phyloP scores from a whole-genome alignment of 1,284 basidiomycete species.

The Lignosus rhinocerotis region DNA sequence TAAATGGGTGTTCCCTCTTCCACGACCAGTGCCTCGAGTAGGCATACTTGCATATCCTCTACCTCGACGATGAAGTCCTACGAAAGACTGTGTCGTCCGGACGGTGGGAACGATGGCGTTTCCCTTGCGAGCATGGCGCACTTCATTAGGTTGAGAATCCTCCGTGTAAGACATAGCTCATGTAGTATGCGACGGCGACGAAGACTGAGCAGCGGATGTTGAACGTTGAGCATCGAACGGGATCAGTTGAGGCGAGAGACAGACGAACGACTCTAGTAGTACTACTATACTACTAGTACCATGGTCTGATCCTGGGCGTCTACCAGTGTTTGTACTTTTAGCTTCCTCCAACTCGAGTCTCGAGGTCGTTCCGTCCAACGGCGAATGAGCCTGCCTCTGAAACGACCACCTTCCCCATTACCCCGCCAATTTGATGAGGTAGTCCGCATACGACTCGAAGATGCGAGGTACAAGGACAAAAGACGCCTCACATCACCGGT shows the following conservation, averaged over 20 bases:
- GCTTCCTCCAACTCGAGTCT: neutral
- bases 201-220: neutral
- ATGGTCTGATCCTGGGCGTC: neutral
- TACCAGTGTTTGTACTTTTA: neutral
- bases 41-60: neutral
- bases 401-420: conserved; percentile 20
- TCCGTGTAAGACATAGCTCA: conserved; percentile 32
- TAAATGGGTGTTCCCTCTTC: neutral
- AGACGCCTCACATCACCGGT: neutral
- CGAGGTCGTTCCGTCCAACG: neutral
- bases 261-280: too few relatives aligned
- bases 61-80: neutral
- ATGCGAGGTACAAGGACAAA: conserved; percentile 1
- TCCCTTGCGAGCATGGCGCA: conserved; percentile 39
- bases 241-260: neutral
- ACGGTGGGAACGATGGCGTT: conserved; percentile 35
- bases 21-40: neutral
- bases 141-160: conserved; percentile 46
- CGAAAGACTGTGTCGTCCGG: conserved; percentile 15
- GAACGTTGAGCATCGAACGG: neutral
- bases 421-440: conserved; percentile 12
- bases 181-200: neutral
- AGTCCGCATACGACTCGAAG: neutral
- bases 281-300: too few relatives aligned
- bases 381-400: conserved; percentile 13